These are phyloP conservation scores for Ambispora gerdemannii DNA, from an alignment of 192 early-diverging fungal species.

Conservation along the genomic window DNA sequence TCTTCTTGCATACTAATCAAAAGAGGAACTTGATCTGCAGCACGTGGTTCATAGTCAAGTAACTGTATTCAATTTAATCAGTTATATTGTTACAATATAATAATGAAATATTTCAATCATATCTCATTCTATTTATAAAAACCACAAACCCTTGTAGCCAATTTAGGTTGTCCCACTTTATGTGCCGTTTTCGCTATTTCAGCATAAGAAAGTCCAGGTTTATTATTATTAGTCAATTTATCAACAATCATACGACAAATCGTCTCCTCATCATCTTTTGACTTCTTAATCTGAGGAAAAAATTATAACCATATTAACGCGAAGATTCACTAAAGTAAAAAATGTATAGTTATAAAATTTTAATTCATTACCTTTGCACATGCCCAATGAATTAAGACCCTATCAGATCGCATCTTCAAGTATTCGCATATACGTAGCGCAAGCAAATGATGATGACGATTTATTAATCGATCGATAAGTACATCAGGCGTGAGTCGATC, in stretches of 20 bases:
- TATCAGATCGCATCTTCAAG: conserved; percentile 70
- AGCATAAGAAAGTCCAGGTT: conserved; percentile 77
- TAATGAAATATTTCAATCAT: too few species aligned
- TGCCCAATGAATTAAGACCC: conserved; percentile 94
- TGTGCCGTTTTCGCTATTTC: conserved; percentile 93
- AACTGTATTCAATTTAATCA: too few species aligned
- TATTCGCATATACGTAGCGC: conserved; percentile 85
- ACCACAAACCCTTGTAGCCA: conserved; percentile 76
- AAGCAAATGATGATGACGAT: conserved; percentile 80
- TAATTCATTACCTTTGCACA: conserved; percentile 72
- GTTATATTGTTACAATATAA: too few species aligned
- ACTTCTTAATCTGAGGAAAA: conserved; percentile 65
- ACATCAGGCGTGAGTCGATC: conserved; percentile 72
- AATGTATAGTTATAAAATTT: background rate
- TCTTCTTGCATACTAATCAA: conserved; percentile 93
- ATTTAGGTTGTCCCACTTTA: conserved; percentile 71
- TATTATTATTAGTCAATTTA: conserved; percentile 68
- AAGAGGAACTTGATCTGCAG: conserved; percentile 92
- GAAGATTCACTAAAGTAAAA: background rate
- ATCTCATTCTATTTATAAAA: too few species aligned
- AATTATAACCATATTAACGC: background rate
- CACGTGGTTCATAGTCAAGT: conserved; percentile 90
- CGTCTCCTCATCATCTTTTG: conserved; percentile 84
- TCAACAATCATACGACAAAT: conserved; percentile 76
- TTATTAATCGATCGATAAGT: conserved; percentile 78